Conservation (phyloP, 1,139 yeast genomes). For the Pichia sp. region DNA sequence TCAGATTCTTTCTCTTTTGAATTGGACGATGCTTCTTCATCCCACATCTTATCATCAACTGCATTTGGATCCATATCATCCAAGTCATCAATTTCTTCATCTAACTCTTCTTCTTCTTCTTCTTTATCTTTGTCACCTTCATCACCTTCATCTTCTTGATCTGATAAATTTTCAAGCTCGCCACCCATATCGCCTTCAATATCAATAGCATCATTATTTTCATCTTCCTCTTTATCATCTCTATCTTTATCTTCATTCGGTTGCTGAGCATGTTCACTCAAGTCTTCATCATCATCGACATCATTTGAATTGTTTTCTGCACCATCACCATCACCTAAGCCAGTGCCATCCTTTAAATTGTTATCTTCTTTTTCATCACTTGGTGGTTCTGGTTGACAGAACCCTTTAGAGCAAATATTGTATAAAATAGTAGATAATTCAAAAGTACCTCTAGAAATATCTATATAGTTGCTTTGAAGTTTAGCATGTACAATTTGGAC, state of each 20-base stretch:
- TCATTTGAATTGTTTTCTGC: conserved; percentile 76
- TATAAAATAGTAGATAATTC: conserved; percentile 51
- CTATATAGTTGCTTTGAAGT: conserved; percentile 40
- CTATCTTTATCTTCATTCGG: conserved; percentile 72
- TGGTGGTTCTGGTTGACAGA: conserved; percentile 87
- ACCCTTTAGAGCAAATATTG: conserved; percentile 73
- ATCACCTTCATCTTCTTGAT: conserved; percentile 45
- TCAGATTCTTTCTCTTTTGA: conserved; percentile 70
- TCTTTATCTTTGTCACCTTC: conserved; percentile 48
- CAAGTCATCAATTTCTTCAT: conserved; percentile 84
- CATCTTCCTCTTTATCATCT: conserved; percentile 52
- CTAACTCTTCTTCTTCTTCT: conserved; percentile 65
- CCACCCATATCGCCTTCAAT: conserved; percentile 98
- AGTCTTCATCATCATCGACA: conserved; percentile 87
- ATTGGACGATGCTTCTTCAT: conserved; percentile 77
- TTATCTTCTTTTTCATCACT: conserved; percentile 58
- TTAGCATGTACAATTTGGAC: conserved; percentile 37
- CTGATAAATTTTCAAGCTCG: conserved; percentile 67
- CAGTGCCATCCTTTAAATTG: conserved; percentile 80
- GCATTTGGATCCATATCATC: conserved; percentile 93
- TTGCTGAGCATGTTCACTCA: conserved; percentile 81
- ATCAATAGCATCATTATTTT: conserved; percentile 79
- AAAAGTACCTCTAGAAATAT: conserved; percentile 56
- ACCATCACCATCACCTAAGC: conserved; percentile 95
- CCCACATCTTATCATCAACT: conserved; percentile 98